A percentile compares a stretch with the other conserved stretches of the same genome.
Conservation (phyloP, 2,329 filamentous ascomycete species). For the Leptographium lundbergii region DNA sequence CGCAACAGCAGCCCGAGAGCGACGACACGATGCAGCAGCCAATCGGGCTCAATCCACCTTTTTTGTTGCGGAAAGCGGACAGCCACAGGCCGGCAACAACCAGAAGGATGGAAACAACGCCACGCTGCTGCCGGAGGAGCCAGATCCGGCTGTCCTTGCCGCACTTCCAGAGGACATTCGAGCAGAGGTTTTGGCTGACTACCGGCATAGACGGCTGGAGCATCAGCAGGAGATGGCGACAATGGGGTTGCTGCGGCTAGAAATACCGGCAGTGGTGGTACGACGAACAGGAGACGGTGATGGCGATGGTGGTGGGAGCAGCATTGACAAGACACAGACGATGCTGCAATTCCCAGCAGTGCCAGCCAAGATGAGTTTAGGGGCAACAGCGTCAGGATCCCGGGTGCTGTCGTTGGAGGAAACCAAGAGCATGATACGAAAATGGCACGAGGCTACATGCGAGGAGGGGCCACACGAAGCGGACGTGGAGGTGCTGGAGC, state of each 20-base stretch:
- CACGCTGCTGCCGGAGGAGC: slow-evolving; percentile 27
- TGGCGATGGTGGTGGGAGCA: neutral
- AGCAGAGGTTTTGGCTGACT: slow-evolving; percentile 64
- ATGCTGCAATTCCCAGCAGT: slow-evolving; percentile 32
- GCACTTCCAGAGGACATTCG: slow-evolving; percentile 74
- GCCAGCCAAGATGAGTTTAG: slow-evolving; percentile 34
- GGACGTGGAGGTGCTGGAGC: slow-evolving; percentile 63
- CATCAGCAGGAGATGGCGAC: slow-evolving; percentile 1
- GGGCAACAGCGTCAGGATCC: slow-evolving; percentile 22
- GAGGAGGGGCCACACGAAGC: slow-evolving; percentile 64
- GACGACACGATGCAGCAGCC: slow-evolving; percentile 39
- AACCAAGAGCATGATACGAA: slow-evolving; percentile 58
- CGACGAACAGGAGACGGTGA: slow-evolving; percentile 7
- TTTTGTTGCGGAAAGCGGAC: slow-evolving; percentile 21
- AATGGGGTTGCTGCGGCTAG: slow-evolving; percentile 35
- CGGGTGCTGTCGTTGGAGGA: slow-evolving; percentile 35
- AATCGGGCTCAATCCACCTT: slow-evolving; percentile 66
- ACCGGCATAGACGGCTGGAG: slow-evolving; percentile 45
- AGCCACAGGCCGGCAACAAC: slow-evolving; percentile 1
- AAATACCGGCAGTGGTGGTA: slow-evolving; percentile 22
- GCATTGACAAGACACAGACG: slow-evolving; percentile 15
- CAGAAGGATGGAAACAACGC: neutral
- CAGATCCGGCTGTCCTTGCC: slow-evolving; percentile 63
- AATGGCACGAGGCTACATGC: slow-evolving; percentile 63
- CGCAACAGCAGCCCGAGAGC: slow-evolving; percentile 23